Evolutionary conservation across 2,329 filamentous ascomycete species (phyloP).

Genomic region (Penicillium brasilianum): DNA sequence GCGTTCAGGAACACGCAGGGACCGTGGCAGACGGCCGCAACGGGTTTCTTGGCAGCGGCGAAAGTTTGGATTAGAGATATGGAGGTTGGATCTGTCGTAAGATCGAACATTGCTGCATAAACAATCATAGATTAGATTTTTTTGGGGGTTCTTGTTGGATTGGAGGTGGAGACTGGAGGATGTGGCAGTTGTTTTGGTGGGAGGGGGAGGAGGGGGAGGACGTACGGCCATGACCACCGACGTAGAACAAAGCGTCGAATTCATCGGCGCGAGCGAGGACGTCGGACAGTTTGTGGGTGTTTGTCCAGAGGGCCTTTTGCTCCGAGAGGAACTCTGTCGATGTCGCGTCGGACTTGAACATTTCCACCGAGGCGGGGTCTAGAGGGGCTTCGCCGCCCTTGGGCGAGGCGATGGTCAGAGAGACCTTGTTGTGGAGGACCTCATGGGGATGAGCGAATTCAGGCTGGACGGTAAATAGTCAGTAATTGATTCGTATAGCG

Average conservation of each 20-base stretch:
- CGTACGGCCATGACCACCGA: constrained; percentile 63
- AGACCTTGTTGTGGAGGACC: constrained; percentile 59
- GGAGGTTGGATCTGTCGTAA: constrained; percentile 48
- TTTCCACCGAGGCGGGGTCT: constrained; percentile 62
- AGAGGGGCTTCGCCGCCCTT: constrained; percentile 66
- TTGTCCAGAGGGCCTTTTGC: constrained; percentile 65
- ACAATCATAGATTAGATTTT: neutral
- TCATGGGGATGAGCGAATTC: constrained; percentile 71
- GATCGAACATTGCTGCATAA: constrained; percentile 55
- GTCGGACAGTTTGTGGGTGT: constrained; percentile 63
- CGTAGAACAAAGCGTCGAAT: constrained; percentile 68
- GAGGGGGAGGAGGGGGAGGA: no score
- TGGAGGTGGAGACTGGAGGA: no score
- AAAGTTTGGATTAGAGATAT: constrained; percentile 55
- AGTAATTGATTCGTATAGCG: neutral
- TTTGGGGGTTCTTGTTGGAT: no score
- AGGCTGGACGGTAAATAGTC: constrained; percentile 36
- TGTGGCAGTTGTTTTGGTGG: no score
- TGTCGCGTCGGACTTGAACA: constrained; percentile 60
- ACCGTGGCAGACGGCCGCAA: constrained; percentile 58
- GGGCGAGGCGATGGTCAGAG: constrained; percentile 66
- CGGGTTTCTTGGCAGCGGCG: constrained; percentile 54
- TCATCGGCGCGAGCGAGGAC: constrained; percentile 63
- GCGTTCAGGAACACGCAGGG: constrained; percentile 53
- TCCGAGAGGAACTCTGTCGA: constrained; percentile 61